A percentile compares a stretch with the other conserved stretches of the same genome.
These are phyloP conservation scores for Fusarium cicatricum DNA, from an alignment of 2,329 filamentous ascomycete species.

Conservation along the genomic window DNA sequence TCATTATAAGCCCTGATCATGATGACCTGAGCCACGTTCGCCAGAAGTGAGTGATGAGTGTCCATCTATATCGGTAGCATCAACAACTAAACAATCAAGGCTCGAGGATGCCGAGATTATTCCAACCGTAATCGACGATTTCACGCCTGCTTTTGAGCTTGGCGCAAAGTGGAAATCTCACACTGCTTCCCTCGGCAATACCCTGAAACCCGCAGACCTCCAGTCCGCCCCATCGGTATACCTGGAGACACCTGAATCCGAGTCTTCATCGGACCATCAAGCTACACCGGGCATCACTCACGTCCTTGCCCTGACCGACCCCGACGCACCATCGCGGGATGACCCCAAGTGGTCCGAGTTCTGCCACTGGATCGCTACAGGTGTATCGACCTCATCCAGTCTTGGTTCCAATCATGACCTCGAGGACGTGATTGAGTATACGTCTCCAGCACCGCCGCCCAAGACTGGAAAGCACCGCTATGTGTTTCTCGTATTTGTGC, in stretches of 20 bases:
- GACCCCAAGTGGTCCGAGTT: constrained; percentile 37
- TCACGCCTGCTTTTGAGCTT: constrained; percentile 21
- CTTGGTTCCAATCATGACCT: not conserved
- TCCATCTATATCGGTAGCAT: rapidly evolving
- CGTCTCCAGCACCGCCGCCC: constrained; percentile 27
- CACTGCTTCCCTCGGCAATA: constrained; percentile 29
- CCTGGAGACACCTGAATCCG: not conserved
- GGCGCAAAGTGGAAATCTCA: constrained; percentile 23
- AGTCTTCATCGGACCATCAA: not conserved
- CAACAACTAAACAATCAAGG: not conserved
- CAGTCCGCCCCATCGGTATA: not conserved
- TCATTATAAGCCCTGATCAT: not conserved
- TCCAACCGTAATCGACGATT: constrained; percentile 32
- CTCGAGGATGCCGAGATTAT: constrained; percentile 25
- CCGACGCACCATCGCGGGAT: constrained; percentile 33
- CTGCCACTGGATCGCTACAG: constrained; percentile 33
- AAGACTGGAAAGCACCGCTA: constrained; percentile 36
- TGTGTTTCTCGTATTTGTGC: constrained; percentile 30
- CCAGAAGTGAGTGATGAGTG: not conserved
- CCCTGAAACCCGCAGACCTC: constrained; percentile 13
- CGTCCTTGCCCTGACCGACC: constrained; percentile 30
- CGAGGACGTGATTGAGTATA: constrained; percentile 28
- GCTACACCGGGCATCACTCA: not conserved
- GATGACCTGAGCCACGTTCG: constrained; percentile 6
- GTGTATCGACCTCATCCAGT: not conserved